phyloP scores from a whole-genome alignment of 1,139 yeast species.

The Sugiyamaella pinicola region DNA sequence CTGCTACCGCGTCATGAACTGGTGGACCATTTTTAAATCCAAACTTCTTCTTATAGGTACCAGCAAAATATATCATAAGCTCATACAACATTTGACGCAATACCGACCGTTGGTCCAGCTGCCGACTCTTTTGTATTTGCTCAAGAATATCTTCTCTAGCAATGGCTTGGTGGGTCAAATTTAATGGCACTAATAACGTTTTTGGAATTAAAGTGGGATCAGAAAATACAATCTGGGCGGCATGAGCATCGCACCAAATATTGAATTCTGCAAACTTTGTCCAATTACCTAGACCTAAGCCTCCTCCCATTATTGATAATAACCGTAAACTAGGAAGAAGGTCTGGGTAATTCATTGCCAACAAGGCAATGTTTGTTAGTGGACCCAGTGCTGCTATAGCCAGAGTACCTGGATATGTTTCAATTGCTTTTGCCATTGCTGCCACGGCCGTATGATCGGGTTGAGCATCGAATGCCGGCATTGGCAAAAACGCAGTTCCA shows the following conservation, averaged over 20 bases:
- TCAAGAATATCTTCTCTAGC: conserved; percentile 54
- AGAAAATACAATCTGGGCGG: conserved; percentile 59
- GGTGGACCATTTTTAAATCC: conserved; percentile 67
- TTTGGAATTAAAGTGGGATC: conserved; percentile 52
- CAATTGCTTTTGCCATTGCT: conserved; percentile 58
- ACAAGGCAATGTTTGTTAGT: conserved; percentile 63
- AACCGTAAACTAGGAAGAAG: conserved; percentile 50
- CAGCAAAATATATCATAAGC: conserved; percentile 58
- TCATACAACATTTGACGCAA: conserved; percentile 59
- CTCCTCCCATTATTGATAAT: conserved; percentile 79
- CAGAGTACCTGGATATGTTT: conserved; percentile 49
- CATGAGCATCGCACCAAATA: conserved; percentile 72
- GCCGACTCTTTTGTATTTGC: conserved; percentile 38
- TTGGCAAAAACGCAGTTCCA: conserved; percentile 63
- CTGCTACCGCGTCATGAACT: conserved; percentile 79
- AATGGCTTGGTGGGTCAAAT: conserved; percentile 68
- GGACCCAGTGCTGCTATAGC: conserved; percentile 72
- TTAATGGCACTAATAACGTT: conserved; percentile 62
- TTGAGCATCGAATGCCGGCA: conserved; percentile 45
- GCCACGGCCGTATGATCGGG: conserved; percentile 53
- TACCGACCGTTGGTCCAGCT: conserved; percentile 41
- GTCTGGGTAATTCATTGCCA: conserved; percentile 57
- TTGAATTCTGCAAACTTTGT: conserved; percentile 77
- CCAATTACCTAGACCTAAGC: conserved; percentile 50
- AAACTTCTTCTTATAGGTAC: conserved; percentile 49